Evolutionary conservation across 2,329 filamentous ascomycete species (phyloP), one percentile per base, ranked within the genome.

Genomic region (Alternaria ethzedia): DNA sequence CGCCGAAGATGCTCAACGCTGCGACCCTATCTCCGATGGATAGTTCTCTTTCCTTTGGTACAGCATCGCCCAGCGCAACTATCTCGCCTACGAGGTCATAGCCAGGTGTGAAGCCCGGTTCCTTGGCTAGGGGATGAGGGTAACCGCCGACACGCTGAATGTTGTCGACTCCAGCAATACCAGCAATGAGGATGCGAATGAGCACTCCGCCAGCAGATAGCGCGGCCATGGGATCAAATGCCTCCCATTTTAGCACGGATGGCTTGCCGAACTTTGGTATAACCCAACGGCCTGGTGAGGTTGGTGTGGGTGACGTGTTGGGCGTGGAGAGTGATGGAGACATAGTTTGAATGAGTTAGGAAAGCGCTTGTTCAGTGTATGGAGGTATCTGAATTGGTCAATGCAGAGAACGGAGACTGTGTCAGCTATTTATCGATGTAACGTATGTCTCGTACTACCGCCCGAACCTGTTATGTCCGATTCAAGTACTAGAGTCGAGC

Each of bases 1-100:
- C 59, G 23, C 59, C 59, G 9, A 51, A 46, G 11, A 41, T 59
- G 36, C 49, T 49, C 23, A 65, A 32, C 7, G 63, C 45, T 21
- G 55, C 32, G 2, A 65, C 56, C 5, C 59, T 41, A 15, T 65
- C 63, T 13, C 63, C 59, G n/a, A 65, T 11, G 5, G 15, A 17
- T 13, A 65, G n/a, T 4, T 46, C 46, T 43, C 51, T 57, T 6
- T 36, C 36, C 32, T 49, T 43, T 13, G 63, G 51, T 0, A 59
- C 51, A 5, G 55, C 51, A 10, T 52, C 41, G 12, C 55, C 55
- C 7, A 65, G 41, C 12, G 55, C 44, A 23, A 63, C 9, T 21
- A 65, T 49, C n/a, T 65, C 63, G 12, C 63, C 63, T 13, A 65
- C 63, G 8, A 65, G 43, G 20, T 65, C 63, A 11, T 63, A 63